Conservation (phyloP, 2,329 filamentous ascomycete species). For the Alternaria sp. region DNA sequence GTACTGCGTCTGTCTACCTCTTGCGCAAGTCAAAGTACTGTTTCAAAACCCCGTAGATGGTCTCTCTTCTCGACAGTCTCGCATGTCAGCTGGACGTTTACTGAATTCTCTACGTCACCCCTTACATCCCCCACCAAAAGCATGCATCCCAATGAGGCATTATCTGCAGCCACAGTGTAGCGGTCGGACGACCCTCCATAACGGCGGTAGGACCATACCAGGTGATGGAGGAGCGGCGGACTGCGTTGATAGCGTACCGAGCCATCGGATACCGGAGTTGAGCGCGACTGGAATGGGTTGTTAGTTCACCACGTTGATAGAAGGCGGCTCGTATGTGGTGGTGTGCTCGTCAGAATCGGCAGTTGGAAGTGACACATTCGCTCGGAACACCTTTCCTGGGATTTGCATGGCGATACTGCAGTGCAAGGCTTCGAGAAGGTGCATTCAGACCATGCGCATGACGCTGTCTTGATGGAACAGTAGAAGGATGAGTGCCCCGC, state of each 20-base stretch:
- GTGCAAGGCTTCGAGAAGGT: neutral
- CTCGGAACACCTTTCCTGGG: neutral
- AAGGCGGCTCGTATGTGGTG: neutral
- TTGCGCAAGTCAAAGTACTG: neutral
- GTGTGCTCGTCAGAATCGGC: conserved; percentile 3
- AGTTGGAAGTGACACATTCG: neutral
- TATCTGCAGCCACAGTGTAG: conserved; percentile 8
- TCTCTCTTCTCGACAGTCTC: neutral
- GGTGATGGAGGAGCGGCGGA: conserved; percentile 1
- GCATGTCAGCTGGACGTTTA: neutral
- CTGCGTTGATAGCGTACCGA: conserved; percentile 10
- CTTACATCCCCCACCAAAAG: neutral
- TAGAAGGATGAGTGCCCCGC: conserved; percentile 5
- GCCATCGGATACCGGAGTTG: conserved; percentile 17
- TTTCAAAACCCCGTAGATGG: neutral
- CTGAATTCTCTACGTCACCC: neutral
- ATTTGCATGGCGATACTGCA: neutral
- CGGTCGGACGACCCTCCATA: conserved; percentile 1
- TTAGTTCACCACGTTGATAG: neutral
- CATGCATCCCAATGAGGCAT: neutral
- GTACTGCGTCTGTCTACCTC: neutral
- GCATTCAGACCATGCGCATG: neutral
- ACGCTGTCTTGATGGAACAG: neutral
- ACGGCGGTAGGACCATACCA: neutral
- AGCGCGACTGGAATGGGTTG: conserved; percentile 11